Conservation (phyloP, 805 yeast species). For the Pichia cephalocereana region DNA sequence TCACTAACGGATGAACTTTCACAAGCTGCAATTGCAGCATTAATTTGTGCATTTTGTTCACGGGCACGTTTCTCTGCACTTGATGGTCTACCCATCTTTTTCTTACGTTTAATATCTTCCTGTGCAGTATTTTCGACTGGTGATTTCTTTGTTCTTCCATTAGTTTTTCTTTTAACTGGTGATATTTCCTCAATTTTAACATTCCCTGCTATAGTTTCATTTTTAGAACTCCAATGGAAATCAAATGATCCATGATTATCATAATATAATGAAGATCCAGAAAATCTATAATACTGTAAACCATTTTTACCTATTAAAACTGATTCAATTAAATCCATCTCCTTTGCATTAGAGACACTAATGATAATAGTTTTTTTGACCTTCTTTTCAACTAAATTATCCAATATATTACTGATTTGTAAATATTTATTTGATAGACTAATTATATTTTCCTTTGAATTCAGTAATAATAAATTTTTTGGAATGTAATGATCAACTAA, state of each 20-base stretch:
- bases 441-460: constrained; percentile 46
- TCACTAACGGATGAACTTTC: background rate
- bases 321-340: constrained; percentile 72
- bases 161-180: background rate
- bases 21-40: background rate
- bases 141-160: background rate
- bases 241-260: constrained; percentile 26
- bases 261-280: constrained; percentile 47
- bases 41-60: constrained; percentile 1
- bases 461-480: constrained; percentile 55
- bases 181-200: background rate
- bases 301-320: constrained; percentile 58
- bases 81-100: constrained; percentile 4
- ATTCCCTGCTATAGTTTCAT: background rate
- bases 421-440: constrained; percentile 52
- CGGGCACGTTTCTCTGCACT: constrained; percentile 3
- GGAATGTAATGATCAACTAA: constrained; percentile 75
- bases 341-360: constrained; percentile 55
- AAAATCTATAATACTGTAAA: constrained; percentile 54
- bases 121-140: background rate
- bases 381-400: constrained; percentile 22
- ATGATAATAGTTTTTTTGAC: constrained; percentile 29
- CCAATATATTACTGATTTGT: constrained; percentile 42
- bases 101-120: constrained; percentile 1
- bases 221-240: constrained; percentile 14